Evolutionary conservation across 192 early-diverging fungal genomes (phyloP).

Genomic region (Gigaspora rosea): DNA sequence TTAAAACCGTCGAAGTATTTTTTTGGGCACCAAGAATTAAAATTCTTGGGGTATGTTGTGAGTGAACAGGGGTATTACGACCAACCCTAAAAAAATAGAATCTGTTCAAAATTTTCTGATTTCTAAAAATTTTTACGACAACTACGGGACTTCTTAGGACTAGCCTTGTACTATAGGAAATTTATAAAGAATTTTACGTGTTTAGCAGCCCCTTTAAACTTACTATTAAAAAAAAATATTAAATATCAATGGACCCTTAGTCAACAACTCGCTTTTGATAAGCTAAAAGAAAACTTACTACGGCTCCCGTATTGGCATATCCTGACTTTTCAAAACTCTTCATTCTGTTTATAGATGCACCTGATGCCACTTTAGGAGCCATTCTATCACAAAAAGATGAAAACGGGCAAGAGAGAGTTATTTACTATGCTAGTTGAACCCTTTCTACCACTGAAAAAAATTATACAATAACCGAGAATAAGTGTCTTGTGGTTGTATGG

Average conservation of each 20-base stretch:
- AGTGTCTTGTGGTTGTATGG: conserved; percentile 34
- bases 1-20: conserved; percentile 2
- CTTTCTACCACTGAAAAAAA: conserved; percentile 33
- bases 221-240: not conserved
- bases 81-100: conserved; percentile 25
- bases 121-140: not conserved
- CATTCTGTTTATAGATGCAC: conserved; percentile 45
- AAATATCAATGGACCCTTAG: not conserved
- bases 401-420: conserved; percentile 11
- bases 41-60: conserved; percentile 25
- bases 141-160: conserved; percentile 3
- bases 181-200: not conserved
- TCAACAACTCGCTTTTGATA: conserved; percentile 20
- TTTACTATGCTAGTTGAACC: conserved; percentile 34
- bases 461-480: conserved; percentile 35
- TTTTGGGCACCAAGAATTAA: conserved; percentile 1
- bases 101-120: conserved; percentile 12
- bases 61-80: not conserved
- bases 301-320: conserved; percentile 38
- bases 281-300: conserved; percentile 36
- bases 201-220: not conserved
- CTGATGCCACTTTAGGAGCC: conserved; percentile 40
- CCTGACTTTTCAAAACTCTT: conserved; percentile 37
- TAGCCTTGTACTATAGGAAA: not conserved
- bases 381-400: conserved; percentile 41